Evolutionary conservation across 768 basidiomycete species (phyloP).

Genomic region (Amanita fuliginea): DNA sequence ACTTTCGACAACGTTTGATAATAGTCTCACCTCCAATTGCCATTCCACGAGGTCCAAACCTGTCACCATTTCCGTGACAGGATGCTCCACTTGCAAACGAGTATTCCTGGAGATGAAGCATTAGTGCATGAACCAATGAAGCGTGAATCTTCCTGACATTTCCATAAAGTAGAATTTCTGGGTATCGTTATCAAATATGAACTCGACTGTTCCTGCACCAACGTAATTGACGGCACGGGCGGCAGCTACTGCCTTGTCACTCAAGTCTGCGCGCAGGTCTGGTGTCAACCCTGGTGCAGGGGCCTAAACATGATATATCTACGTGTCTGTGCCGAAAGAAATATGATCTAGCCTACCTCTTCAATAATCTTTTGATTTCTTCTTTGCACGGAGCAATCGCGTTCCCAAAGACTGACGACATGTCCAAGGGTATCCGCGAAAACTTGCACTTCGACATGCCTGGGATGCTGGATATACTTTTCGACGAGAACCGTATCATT

Average conservation of each 20-base stretch:
- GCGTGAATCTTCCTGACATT: conserved; percentile 43
- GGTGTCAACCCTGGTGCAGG: conserved; percentile 82
- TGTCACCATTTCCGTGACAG: conserved; percentile 92
- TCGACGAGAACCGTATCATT: conserved; percentile 83
- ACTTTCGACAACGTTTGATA: not conserved
- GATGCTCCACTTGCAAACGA: conserved; percentile 80
- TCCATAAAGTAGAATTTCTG: conserved; percentile 91
- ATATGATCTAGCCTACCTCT: conserved; percentile 38
- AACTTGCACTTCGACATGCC: conserved; percentile 92
- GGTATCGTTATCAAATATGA: conserved; percentile 91
- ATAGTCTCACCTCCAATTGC: conserved; percentile 64
- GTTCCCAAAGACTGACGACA: conserved; percentile 90
- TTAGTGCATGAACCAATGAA: not conserved
- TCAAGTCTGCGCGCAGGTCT: conserved; percentile 71
- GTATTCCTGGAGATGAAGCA: conserved; percentile 52
- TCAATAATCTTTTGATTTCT: conserved; percentile 95
- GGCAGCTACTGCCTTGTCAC: conserved; percentile 85
- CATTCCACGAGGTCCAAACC: conserved; percentile 91
- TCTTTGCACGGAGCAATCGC: conserved; percentile 87
- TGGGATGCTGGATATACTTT: conserved; percentile 76
- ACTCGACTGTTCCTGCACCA: conserved; percentile 92
- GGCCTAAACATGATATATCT: conserved; percentile 34
- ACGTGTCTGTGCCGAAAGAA: not conserved
- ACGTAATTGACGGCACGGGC: conserved; percentile 87
- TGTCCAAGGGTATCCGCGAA: conserved; percentile 79